Conservation (phyloP, 805 yeast species). For the Wickerhamiella kurtzmanii region DNA sequence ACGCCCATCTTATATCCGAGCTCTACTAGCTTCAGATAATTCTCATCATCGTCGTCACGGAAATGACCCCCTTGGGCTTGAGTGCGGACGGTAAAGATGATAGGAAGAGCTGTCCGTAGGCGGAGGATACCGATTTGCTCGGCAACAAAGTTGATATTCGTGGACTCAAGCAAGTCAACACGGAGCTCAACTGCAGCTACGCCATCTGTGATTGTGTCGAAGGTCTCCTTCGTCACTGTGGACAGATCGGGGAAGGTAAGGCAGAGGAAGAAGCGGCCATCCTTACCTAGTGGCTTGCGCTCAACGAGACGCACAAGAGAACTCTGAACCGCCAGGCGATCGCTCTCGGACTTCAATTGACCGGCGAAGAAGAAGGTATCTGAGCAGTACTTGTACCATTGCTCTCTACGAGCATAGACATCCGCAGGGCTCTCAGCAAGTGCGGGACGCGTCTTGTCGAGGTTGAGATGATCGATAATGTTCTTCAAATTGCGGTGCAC, state of each 20-base stretch:
- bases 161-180: slow-evolving; percentile 50
- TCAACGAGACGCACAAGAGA: slow-evolving; percentile 46
- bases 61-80: slow-evolving; percentile 70
- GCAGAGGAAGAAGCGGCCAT: slow-evolving; percentile 52
- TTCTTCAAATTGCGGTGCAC: slow-evolving; percentile 77
- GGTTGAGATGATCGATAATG: slow-evolving; percentile 57
- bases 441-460: slow-evolving; percentile 81
- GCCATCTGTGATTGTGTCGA: slow-evolving; percentile 46
- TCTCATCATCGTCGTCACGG: slow-evolving; percentile 41
- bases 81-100: slow-evolving; percentile 70
- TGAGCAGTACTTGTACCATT: slow-evolving; percentile 68
- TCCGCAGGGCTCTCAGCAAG: slow-evolving; percentile 62
- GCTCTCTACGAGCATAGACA: slow-evolving; percentile 76
- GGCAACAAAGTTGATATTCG: slow-evolving; percentile 42
- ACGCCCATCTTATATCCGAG: slow-evolving; percentile 68
- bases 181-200: slow-evolving; percentile 73
- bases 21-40: slow-evolving; percentile 37
- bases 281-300: slow-evolving; percentile 29
- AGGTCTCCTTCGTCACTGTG: not conserved
- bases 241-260: slow-evolving; percentile 53
- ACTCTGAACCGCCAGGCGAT: slow-evolving; percentile 42
- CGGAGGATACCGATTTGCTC: slow-evolving; percentile 63
- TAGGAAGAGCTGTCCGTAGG: slow-evolving; percentile 51
- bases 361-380: slow-evolving; percentile 66
- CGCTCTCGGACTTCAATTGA: slow-evolving; percentile 43